Evolutionary conservation across 352 stramenopile genomes (phyloP), one percentile per base, ranked within the genome.

Genomic region (Phytophthora pisi): DNA sequence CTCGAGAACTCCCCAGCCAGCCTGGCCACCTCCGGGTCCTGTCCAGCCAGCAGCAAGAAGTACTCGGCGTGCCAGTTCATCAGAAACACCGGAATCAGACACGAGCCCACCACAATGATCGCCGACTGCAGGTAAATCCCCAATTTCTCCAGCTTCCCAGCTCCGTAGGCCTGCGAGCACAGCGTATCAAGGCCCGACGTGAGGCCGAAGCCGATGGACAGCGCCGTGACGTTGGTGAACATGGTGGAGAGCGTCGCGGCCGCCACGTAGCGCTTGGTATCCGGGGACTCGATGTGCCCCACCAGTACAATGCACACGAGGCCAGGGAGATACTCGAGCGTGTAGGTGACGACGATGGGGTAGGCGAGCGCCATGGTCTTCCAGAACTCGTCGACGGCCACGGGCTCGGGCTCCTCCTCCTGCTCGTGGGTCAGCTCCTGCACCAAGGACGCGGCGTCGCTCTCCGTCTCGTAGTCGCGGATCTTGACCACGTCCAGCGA

Each of bases 131-230:
- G 58, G 66, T 95, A 96, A n/a, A 89, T 75, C 2, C 89, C 89
- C 58, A 96, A 81, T 64, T 86, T 86, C 40, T 78, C 67, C 18
- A 78, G 51, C n/a, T 61, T 76, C 16, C 73, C 72, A 0, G 89
- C 86, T 36, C 88, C 87, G 59, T 89, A 86, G 13, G 87, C 85
- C 66, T 92, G 78, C 13, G 84, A 85, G 49, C 85, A 95, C 2
- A 96, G 70, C 49, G 89, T 96, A 68, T 96, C 89, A 24, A 96
- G 75, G 3, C 78, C 89, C 10, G 82, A 91, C 5, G 87, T 80
- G 3, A 96, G 62, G 0, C 84, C 84, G 51, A 94, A 84, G n/a
- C 82, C 84, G 28, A 92, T 79, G 1, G 84, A 83, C 24, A 94
- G 70, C 1, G 81, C 78, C n/a, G 85, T 80, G 7, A 94, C 74